Evolutionary conservation across 169 alveolate species (phyloP), one percentile per base, ranked within the genome.

Genomic region (Cryptosporidium meleagridis): DNA sequence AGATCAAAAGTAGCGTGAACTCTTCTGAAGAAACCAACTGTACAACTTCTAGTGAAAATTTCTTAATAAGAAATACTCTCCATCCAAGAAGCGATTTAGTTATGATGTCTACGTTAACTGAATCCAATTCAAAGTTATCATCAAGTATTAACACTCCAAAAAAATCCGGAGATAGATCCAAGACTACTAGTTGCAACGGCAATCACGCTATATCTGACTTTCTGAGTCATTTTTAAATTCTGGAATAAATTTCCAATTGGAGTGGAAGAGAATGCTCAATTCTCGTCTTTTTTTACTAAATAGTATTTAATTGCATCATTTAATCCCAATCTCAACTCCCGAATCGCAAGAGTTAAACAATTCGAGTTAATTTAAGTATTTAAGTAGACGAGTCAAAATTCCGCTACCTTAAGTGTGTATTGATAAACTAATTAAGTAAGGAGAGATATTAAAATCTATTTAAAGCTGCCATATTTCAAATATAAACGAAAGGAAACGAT

Each of bases 21-120:
- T 58, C 89, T 37, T 80, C 89, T 10, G 89, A 80, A 62, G 89
- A 80, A 45, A 80, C 73, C 8, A 62, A 65, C 26, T 80, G 67
- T 39, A 80, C 73, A 9, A 29, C 65, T 61, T 62, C 75, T 62
- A 69, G 65, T 18, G 89, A 41, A 29, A 80, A 62, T 48, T 80
- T 41, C 48, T 44, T 62, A 45, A 16, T 62, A 45, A 58, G 58
- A 6, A 80, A 80, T 45, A n/a, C 33, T 31, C 29, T 65, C 35
- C 9, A 73, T 16, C 39, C 39, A 18, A 53, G 23, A 16, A 26
- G 44, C 14, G 52, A 73, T 59, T 29, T 65, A 7, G 72, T 65
- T 31, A 58, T 73, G 37, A 31, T 73, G 48, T 31, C 68, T 35
- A 53, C 86, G 5, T 44, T 55, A 31, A 53, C 86, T 53, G 86